These are phyloP conservation scores for Chaetomium sp. DNA, from an alignment of 2,329 filamentous ascomycete species.

Conservation along the genomic window DNA sequence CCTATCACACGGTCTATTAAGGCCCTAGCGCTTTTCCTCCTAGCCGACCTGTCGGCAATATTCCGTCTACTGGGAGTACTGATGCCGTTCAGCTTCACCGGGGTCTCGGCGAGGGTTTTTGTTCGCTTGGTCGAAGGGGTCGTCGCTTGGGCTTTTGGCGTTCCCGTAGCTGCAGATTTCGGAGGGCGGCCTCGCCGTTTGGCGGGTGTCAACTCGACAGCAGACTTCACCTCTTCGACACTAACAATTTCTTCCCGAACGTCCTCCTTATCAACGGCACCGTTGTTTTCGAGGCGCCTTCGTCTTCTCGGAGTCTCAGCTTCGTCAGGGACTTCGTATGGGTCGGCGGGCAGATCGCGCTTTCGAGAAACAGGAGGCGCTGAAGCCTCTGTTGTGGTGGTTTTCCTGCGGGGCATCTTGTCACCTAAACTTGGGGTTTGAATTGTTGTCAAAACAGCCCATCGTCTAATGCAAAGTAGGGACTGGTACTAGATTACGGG, in stretches of 20 bases:
- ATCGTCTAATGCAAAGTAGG: not conserved
- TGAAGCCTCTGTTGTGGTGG: constrained; percentile 21
- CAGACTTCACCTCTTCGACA: constrained; percentile 6
- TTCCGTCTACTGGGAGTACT: constrained; percentile 65
- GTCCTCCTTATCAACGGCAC: not conserved
- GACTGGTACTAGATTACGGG: not conserved
- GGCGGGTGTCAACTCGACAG: constrained; percentile 40
- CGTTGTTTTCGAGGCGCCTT: constrained; percentile 22
- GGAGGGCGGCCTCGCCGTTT: constrained; percentile 36
- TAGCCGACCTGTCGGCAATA: constrained; percentile 81
- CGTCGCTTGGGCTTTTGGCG: constrained; percentile 39
- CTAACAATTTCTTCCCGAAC: constrained; percentile 13
- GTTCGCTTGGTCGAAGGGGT: constrained; percentile 44
- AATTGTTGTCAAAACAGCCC: constrained; percentile 1
- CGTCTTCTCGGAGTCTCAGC: constrained; percentile 27
- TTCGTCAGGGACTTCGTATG: constrained; percentile 36
- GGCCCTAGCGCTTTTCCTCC: constrained; percentile 77
- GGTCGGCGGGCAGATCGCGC: constrained; percentile 29
- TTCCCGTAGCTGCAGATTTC: constrained; percentile 23
- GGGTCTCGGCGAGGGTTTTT: constrained; percentile 43
- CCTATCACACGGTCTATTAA: constrained; percentile 72
- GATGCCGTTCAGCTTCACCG: constrained; percentile 41
- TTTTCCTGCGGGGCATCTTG: constrained; percentile 31
- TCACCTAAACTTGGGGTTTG: not conserved
- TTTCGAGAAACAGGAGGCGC: constrained; percentile 26